These are phyloP conservation scores for Sicyos edulis DNA, from an alignment of 306 rosid genomes.

Conservation along the genomic window DNA sequence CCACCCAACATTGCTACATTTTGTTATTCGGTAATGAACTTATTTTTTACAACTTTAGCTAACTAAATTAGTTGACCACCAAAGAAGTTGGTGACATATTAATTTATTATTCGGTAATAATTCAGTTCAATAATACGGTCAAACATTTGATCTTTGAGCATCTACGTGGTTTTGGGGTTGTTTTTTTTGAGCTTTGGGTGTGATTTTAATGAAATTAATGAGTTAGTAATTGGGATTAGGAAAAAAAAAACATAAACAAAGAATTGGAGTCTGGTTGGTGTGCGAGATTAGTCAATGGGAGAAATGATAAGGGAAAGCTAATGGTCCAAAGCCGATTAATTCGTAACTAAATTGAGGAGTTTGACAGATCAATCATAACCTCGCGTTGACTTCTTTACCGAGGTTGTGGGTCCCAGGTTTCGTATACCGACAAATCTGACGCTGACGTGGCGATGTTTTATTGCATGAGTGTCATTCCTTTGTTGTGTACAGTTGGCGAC, in stretches of 20 bases:
- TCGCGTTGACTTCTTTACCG: conserved; percentile 28
- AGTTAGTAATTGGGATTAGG: not conserved
- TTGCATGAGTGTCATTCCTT: not conserved
- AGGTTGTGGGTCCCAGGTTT: not conserved
- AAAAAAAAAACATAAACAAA: not conserved
- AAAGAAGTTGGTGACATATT: too few species aligned
- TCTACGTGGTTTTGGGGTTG: not conserved
- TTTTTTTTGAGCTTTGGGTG: not conserved
- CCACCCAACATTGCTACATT: too few species aligned
- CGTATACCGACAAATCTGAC: conserved; percentile 11
- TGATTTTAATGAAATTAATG: not conserved
- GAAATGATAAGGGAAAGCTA: conserved; percentile 18
- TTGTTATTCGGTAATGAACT: too few species aligned
- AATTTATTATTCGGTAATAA: too few species aligned
- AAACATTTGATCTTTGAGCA: too few species aligned
- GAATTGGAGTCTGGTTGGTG: not conserved
- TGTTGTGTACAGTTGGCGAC: conserved; percentile 17
- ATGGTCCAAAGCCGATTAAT: conserved; percentile 22
- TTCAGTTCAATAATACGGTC: too few species aligned
- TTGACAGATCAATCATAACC: conserved; percentile 31
- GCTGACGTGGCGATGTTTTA: not conserved
- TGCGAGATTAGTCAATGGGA: conserved; percentile 9
- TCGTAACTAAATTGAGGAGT: conserved; percentile 27
- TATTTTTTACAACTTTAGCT: not conserved
- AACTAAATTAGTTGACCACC: not conserved